These are phyloP conservation scores for Macrolepiota albuminosa DNA, from an alignment of 768 basidiomycete species.

Conservation along the genomic window DNA sequence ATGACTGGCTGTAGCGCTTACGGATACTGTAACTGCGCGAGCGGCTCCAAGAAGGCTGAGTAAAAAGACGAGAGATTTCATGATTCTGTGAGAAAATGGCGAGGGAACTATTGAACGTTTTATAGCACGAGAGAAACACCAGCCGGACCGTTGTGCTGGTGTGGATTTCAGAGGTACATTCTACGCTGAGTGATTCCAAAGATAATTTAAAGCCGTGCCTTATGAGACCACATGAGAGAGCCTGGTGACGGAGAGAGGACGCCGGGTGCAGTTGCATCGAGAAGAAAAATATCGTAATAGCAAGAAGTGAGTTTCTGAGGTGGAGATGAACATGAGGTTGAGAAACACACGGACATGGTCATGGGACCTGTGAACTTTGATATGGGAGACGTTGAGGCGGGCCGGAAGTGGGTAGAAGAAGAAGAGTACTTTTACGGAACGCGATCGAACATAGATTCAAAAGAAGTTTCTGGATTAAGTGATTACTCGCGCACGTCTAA, in stretches of 20 bases:
- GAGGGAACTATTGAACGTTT: not conserved
- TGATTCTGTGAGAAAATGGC: not conserved
- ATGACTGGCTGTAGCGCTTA: slow-evolving; percentile 26
- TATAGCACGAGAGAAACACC: not conserved
- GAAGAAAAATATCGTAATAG: not conserved
- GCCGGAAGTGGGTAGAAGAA: not conserved
- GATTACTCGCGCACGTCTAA: not conserved
- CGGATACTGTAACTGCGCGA: slow-evolving; percentile 20
- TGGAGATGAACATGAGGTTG: not conserved
- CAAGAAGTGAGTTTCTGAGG: not conserved
- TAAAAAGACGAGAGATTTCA: slow-evolving; percentile 6
- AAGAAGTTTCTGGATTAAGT: not conserved
- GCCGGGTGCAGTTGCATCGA: not conserved
- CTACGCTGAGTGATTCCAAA: not conserved
- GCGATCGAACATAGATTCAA: not conserved
- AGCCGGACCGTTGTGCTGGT: slow-evolving; percentile 7
- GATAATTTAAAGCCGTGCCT: not conserved
- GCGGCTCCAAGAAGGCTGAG: slow-evolving; percentile 9
- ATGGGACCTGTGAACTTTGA: not conserved
- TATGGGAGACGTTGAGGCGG: not conserved
- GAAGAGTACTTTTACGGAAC: not conserved
- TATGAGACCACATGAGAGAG: not conserved
- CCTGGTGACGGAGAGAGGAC: not conserved
- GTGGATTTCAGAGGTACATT: not conserved
- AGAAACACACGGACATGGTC: not conserved